These are phyloP conservation scores for Elsinoe arachidis DNA, from an alignment of 2,329 filamentous ascomycete genomes.

Conservation along the genomic window DNA sequence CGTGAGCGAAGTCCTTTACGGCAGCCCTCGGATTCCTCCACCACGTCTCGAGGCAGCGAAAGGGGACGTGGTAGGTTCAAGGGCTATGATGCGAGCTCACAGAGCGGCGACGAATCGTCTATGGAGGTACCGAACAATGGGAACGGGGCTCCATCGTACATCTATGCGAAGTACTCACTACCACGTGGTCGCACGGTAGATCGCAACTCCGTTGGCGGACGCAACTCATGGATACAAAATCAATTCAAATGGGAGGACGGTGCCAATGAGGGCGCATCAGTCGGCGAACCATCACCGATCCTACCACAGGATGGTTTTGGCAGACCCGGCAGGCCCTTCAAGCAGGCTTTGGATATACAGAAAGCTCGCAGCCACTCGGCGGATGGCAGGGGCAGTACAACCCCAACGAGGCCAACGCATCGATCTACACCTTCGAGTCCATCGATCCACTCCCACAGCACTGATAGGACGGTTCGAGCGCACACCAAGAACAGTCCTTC, in stretches of 20 bases:
- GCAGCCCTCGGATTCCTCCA: slow-evolving; percentile 19
- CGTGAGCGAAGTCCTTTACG: slow-evolving; percentile 19
- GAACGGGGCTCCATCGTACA: slow-evolving; percentile 58
- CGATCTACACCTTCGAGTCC: slow-evolving; percentile 22
- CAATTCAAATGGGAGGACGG: slow-evolving; percentile 54
- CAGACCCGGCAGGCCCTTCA: slow-evolving; percentile 6
- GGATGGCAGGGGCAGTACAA: slow-evolving; percentile 8
- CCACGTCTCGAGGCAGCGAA: slow-evolving; percentile 16
- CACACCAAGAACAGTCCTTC: slow-evolving; percentile 30
- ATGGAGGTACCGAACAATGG: slow-evolving; percentile 36
- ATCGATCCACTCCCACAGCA: slow-evolving; percentile 28
- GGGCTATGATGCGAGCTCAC: not conserved
- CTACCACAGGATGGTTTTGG: not conserved
- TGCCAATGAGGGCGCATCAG: not conserved
- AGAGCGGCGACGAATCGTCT: slow-evolving; percentile 16
- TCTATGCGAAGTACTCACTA: slow-evolving; percentile 75
- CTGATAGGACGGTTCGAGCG: slow-evolving; percentile 37
- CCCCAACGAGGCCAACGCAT: slow-evolving; percentile 9
- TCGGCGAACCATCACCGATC: slow-evolving; percentile 1
- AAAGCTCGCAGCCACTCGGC: slow-evolving; percentile 10
- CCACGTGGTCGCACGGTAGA: slow-evolving; percentile 75
- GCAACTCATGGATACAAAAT: slow-evolving; percentile 38
- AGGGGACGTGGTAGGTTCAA: slow-evolving; percentile 27
- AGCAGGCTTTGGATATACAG: slow-evolving; percentile 12
- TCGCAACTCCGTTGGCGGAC: slow-evolving; percentile 53